Base-by-base conservation (phyloP, 257 asterid genomes). In the Solanum bukasovii region DNA sequence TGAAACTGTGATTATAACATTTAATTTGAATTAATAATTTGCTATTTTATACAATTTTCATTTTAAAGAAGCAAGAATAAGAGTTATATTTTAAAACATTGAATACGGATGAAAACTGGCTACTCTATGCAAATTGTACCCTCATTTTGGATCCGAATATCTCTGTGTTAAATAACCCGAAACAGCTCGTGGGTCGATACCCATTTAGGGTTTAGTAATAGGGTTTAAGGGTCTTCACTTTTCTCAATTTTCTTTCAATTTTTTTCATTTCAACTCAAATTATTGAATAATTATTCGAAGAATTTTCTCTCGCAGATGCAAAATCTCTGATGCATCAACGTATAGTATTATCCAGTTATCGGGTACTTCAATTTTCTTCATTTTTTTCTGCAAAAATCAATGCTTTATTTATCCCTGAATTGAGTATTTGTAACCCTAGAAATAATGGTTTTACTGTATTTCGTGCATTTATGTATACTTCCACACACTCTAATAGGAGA, bases 311-410 rank as follows among this genome's bases (percentile, higher is more conserved):
- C 3, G 29, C 84, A 79, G 84, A 79, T 79, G 84, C 85, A 27
- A 81, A 86, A 44, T 70, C 14, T 86, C 86, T 83, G 85, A 94
- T 96, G 98, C 92, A 91, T 93, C 95, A 94, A 67, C 88, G 90
- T 63, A 77, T 89, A 59, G 63, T 78, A 13, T 84, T 91, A 38
- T 93, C 90, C 89, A 85, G 95, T 92, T 88, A 77, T 40, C 85
- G 88, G 90, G 89, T 90, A 87, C 86, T 93, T 83, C 70, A 91
- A 89, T 87, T 92, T 86, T 87, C 91, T n/a, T 33, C 92, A n/a
- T 0, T 86, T 87, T 86, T 74, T n/a, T 86, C 87, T 44, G 86
- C 89, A 88, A 84, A 91, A 33, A 63, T 65, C 29, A 88, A 71
- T 72, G 23, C 89, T 27, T 25, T 86, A 70, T 88, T 91, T 38